Base-by-base conservation (phyloP, 2,329 filamentous ascomycete species). In the Fusarium euwallaceae region DNA sequence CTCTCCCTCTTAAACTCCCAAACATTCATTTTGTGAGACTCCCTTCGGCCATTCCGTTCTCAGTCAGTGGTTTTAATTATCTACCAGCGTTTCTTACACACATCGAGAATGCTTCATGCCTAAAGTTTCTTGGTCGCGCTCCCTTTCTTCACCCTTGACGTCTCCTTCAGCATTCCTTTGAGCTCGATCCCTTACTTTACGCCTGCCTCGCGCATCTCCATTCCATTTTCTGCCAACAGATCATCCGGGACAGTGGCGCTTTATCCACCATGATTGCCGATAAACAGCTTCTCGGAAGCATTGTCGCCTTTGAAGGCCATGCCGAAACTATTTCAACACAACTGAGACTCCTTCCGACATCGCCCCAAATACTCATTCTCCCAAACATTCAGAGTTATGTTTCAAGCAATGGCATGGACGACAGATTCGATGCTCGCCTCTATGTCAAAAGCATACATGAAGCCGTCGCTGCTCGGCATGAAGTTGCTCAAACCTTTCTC, bases 271-370 rank as follows among this genome's bases (percentile, higher is more conserved):
- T 82, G 81, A 58, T 75, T 39, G 66, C 66, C 53, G 66, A 77
- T 68, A 74, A 76, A 61, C 73, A 76, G n/a, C 61, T 70, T 36
- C 64, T 76, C 56, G 89, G 90, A 56, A 88, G 85, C 77, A 81
- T 92, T 63, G 85, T 92, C 62, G 89, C 90, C 71, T 87, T 92
- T 66, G 91, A 92, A 77, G 91, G 91, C 7, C 84, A 88, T 36
- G 76, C 81, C 27, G 87, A 91, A 55, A 82, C 85, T 34, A 84
- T 92, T 34, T 86, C 88, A 27, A 91, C 89, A 4, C 91, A 92
- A 75, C 82, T 92, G 43, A 87, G 87, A 56, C 84, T 92, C 4
- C 85, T 92, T 12, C 91, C 91, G 10, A 86, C 85, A 4, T 92
- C 89, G 2, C 81, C 87, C 0, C 88, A 91, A 66, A 87, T 92